Conservation (phyloP, 495 filamentous ascomycete species). For the Pyrenula massariospora region DNA sequence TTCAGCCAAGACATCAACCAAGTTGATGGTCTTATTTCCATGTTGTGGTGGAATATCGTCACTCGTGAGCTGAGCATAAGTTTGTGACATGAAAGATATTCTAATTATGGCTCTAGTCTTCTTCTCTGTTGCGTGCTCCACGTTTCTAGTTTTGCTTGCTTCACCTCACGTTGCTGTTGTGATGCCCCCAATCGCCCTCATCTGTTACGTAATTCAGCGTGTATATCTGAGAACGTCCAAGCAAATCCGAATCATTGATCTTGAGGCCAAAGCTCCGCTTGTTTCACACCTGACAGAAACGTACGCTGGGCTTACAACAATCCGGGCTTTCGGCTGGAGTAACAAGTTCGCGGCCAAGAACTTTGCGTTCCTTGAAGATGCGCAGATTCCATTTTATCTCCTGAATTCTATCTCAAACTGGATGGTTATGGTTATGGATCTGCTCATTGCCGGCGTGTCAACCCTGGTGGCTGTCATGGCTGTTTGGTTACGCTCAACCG, state of each 20-base stretch:
- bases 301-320: conserved; percentile 31
- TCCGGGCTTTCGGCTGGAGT: conserved; percentile 19
- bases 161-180: conserved; percentile 37
- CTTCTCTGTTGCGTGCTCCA: conserved; percentile 9
- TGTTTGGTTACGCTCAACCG: not conserved
- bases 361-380: not conserved
- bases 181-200: conserved; percentile 32
- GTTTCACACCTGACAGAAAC: conserved; percentile 39
- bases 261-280: conserved; percentile 38
- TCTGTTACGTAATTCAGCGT: conserved; percentile 43
- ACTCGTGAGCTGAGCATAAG: not conserved
- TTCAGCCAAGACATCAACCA: conserved; percentile 52
- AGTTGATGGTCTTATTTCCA: conserved; percentile 17
- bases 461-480: not conserved
- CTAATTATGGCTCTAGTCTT: conserved; percentile 15
- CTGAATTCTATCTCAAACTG: not conserved
- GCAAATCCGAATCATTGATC: conserved; percentile 45
- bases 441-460: not conserved
- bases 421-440: not conserved
- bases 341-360: not conserved
- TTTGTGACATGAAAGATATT: not conserved
- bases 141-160: conserved; percentile 34
- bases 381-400: not conserved
- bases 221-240: conserved; percentile 53
- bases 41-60: not conserved